Conservation (phyloP, 257 asterid species). For the Ballota nigra region DNA sequence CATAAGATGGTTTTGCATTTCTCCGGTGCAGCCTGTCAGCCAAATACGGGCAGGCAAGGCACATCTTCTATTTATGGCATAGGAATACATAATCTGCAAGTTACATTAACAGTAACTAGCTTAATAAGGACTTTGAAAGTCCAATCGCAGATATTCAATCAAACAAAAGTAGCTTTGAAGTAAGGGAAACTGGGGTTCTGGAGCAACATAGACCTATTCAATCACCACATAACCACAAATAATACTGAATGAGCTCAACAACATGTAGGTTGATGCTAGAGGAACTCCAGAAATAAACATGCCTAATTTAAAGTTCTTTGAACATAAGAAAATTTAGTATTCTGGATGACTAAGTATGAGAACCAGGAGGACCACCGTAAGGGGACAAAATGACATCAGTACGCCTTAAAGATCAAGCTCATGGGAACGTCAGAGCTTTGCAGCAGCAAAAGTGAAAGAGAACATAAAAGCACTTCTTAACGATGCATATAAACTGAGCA, state of each 20-base stretch:
- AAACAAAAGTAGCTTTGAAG: constrained; percentile 9
- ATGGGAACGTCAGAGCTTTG: constrained; percentile 1
- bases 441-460: background rate
- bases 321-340: background rate
- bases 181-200: background rate
- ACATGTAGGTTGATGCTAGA: constrained; percentile 1
- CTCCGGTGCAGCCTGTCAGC: constrained; percentile 90
- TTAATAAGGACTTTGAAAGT: constrained; percentile 6
- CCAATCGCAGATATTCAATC: constrained; percentile 7
- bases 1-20: constrained; percentile 69
- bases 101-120: constrained; percentile 12
- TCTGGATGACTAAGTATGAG: too few species aligned
- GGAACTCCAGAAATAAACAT: constrained; percentile 9
- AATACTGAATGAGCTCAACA: background rate
- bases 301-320: background rate
- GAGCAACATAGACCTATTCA: constrained; percentile 11
- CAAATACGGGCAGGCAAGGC: constrained; percentile 79
- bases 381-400: background rate
- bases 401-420: background rate
- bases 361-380: too few species aligned
- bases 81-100: constrained; percentile 89
- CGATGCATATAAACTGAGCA: background rate
- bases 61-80: constrained; percentile 80
- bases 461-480: constrained; percentile 7
- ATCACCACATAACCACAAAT: constrained; percentile 5